Evolutionary conservation across 1,284 basidiomycete species (phyloP), one percentile per base, ranked within the genome.

Genomic region (Ustilago hordei): DNA sequence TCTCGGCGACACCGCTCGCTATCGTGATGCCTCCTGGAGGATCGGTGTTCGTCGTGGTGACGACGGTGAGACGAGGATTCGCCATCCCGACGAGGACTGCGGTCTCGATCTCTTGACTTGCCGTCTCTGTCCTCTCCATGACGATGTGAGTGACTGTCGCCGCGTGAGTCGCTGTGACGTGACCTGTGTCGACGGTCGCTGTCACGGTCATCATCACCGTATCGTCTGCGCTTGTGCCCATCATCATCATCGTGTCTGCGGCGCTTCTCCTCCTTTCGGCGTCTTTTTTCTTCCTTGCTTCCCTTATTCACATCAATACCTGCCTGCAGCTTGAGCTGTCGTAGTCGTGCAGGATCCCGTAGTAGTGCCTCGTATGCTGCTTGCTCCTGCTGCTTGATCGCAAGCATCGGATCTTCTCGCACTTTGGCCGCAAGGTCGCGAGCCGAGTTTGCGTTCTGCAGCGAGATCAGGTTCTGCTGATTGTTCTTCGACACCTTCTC

Each of bases 341-440:
- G 91, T 54, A 98, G 87, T 39, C 95, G 92, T 23, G 95, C 91
- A 15, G 97, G 97, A 81, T 98, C 95, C 64, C 93, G 92, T 88
- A 95, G 91, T 60, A 99, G 89, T 4, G 94, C 91, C 79, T 97
- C 91, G 78, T 95, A 93, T 8, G 95, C 93, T 8, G 93, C 92
- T 86, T 98, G 95, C 87, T 99, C 96, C 84, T 98, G 95, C 86
- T 95, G 93, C 87, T 98, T 98, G 88, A 99, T 99, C 13, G 94
- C 94, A 31, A 99, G 89, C 31, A 99, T 87, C 2, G 96, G 96
- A 84, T 99, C 96, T 86, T 98, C 95, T 47, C 96, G 91, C 73
- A 99, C 92, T 88, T 99, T 99, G 32, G 94, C 88, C 19, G 95
- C 93, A 43, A 94, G 90, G 85, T 99, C 96, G 32, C 95, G 91